A percentile compares a stretch with the other conserved stretches of the same genome.
These are phyloP conservation scores for Haplographium delicatum DNA, from an alignment of 495 filamentous ascomycete species.

Conservation along the genomic window DNA sequence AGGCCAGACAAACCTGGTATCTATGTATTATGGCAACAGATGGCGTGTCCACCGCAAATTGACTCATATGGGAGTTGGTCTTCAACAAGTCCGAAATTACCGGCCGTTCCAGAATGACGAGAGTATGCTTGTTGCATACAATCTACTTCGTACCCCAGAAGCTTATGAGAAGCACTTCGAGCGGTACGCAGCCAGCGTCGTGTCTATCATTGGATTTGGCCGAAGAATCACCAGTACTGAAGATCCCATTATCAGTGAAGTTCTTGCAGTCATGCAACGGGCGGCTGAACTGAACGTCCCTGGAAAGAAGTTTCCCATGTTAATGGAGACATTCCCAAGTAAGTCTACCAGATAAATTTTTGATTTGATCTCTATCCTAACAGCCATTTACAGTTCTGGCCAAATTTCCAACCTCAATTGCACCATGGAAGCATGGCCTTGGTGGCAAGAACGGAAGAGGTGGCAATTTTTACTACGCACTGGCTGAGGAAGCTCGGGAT, in stretches of 20 bases:
- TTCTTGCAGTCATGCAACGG: conserved; percentile 59
- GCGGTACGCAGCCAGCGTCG: conserved; percentile 58
- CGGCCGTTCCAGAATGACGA: conserved; percentile 57
- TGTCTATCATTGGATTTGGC: conserved; percentile 59
- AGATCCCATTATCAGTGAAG: conserved; percentile 55
- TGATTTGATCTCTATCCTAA: conserved; percentile 27
- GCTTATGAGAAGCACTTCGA: conserved; percentile 59
- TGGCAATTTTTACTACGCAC: conserved; percentile 48
- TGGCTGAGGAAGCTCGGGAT: conserved; percentile 48
- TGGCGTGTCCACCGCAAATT: conserved; percentile 59
- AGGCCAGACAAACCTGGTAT: conserved; percentile 53
- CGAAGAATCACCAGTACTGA: conserved; percentile 52
- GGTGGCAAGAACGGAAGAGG: conserved; percentile 40
- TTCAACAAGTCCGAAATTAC: conserved; percentile 56
- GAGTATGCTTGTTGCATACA: conserved; percentile 44
- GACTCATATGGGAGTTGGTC: conserved; percentile 54
- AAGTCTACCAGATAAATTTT: not conserved
- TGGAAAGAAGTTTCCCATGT: conserved; percentile 55
- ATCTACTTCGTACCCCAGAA: conserved; percentile 41
- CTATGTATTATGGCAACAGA: conserved; percentile 54
- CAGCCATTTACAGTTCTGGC: conserved; percentile 40
- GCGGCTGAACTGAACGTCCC: conserved; percentile 62
- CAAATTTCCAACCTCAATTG: conserved; percentile 48
- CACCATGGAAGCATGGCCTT: conserved; percentile 56
- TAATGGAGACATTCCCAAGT: conserved; percentile 54